Conservation (phyloP, 352 stramenopile genomes). For the Pythium inflatum region DNA sequence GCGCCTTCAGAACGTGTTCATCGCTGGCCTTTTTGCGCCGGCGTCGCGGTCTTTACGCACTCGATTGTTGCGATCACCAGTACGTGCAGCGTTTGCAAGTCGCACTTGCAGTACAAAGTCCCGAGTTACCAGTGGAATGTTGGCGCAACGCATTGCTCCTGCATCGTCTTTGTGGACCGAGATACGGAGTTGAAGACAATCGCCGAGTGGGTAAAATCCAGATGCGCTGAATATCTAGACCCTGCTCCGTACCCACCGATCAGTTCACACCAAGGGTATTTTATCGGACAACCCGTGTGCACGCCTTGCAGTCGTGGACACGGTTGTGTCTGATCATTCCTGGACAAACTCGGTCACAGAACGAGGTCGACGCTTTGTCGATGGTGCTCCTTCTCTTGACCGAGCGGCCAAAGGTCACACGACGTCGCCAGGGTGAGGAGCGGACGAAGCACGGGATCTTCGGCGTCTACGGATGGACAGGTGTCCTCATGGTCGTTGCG, state of each 20-base stretch:
- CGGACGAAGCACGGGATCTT: background rate
- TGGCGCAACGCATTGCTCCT: slow-evolving; percentile 25
- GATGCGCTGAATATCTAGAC: too few relatives aligned
- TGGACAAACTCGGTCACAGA: too few relatives aligned
- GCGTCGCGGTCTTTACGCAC: slow-evolving; percentile 21
- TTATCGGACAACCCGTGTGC: too few relatives aligned
- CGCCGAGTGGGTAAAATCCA: slow-evolving; percentile 29
- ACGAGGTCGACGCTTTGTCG: too few relatives aligned
- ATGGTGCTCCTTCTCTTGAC: too few relatives aligned
- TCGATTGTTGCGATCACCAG: slow-evolving; percentile 22
- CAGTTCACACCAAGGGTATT: too few relatives aligned
- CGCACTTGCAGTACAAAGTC: slow-evolving; percentile 22
- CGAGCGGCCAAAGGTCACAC: too few relatives aligned
- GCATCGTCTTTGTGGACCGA: slow-evolving; percentile 35
- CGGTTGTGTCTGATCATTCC: too few relatives aligned
- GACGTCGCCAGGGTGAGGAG: too few relatives aligned
- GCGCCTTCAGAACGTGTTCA: background rate
- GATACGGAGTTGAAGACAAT: slow-evolving; percentile 6
- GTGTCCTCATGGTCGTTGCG: slow-evolving; percentile 45
- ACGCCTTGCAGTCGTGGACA: too few relatives aligned
- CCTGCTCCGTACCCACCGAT: too few relatives aligned
- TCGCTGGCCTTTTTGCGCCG: slow-evolving; percentile 18
- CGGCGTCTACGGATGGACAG: slow-evolving; percentile 39
- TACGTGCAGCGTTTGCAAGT: background rate
- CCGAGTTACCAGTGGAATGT: slow-evolving; percentile 28